Evolutionary conservation across 2,329 filamentous ascomycete genomes (phyloP).

Genomic region (Venturia nashicola): DNA sequence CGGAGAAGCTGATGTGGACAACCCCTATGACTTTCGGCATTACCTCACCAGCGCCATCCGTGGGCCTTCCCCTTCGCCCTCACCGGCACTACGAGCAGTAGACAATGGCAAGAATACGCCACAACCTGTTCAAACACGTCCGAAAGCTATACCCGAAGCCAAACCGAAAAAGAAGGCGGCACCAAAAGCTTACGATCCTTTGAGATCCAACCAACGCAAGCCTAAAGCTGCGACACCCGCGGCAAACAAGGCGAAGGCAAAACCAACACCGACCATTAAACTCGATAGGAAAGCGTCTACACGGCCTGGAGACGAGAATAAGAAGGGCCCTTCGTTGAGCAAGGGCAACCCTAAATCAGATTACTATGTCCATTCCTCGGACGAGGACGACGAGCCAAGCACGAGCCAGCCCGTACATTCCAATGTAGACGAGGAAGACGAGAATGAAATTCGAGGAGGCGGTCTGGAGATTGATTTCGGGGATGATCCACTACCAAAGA

Average conservation of each 20-base stretch:
- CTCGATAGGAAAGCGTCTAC: conserved; percentile 25
- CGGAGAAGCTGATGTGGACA: conserved; percentile 27
- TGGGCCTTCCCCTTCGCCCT: neutral
- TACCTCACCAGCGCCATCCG: conserved; percentile 22
- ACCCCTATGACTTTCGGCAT: conserved; percentile 38
- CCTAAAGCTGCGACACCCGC: neutral
- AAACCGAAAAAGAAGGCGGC: conserved; percentile 4
- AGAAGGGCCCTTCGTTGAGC: conserved; percentile 2
- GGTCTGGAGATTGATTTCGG: conserved; percentile 13
- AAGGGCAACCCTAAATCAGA: conserved; percentile 8
- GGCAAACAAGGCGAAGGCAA: conserved; percentile 14
- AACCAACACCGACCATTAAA: conserved; percentile 17
- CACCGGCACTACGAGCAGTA: neutral
- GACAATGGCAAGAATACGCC: neutral
- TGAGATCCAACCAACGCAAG: conserved; percentile 2
- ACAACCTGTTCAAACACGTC: neutral
- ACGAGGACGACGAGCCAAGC: conserved; percentile 9
- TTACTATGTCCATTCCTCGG: conserved; percentile 10
- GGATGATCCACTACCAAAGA: neutral
- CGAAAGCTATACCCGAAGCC: neutral
- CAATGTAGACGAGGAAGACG: neutral
- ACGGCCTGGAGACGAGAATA: conserved; percentile 12
- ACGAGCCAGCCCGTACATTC: neutral
- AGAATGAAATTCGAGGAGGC: neutral
- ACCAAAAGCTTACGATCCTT: conserved; percentile 6